phyloP scores from a whole-genome alignment of 257 asterid genomes.

The Nicotiana benthamiana region DNA sequence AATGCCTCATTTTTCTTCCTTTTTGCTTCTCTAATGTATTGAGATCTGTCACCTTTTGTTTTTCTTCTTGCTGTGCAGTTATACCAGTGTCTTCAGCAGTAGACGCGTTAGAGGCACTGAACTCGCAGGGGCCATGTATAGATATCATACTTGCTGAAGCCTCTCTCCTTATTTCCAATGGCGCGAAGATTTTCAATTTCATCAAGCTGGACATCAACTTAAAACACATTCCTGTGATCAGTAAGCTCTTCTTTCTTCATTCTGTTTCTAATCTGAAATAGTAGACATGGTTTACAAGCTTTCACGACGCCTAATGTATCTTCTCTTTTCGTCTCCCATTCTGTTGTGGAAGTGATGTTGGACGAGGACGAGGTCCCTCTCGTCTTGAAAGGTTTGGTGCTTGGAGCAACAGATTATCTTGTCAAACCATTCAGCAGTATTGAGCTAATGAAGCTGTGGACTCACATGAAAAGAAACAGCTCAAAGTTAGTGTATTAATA shows the following conservation, averaged over 20 bases:
- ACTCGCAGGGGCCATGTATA: conserved; percentile 34
- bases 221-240: conserved; percentile 45
- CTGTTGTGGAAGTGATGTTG: conserved; percentile 31
- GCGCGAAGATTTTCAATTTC: conserved; percentile 35
- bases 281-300: not conserved
- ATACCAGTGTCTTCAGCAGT: conserved; percentile 39
- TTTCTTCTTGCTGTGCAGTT: conserved; percentile 29
- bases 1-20: not conserved
- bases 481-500: not conserved
- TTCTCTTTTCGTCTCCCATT: not conserved
- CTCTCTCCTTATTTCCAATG: conserved; percentile 46
- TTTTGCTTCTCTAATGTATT: not conserved
- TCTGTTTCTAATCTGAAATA: too few species aligned
- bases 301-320: not conserved
- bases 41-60: not conserved
- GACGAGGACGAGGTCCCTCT: conserved; percentile 40
- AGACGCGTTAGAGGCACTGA: conserved; percentile 34
- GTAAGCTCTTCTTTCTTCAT: conserved; percentile 30
- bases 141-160: conserved; percentile 56
- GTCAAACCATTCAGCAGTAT: conserved; percentile 51
- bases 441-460: conserved; percentile 30
- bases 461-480: not conserved
- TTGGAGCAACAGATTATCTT: conserved; percentile 68
- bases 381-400: conserved; percentile 44
- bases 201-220: conserved; percentile 39